phyloP scores from a whole-genome alignment of 2,329 filamentous ascomycete species.

The Monosporascus cannonballus region DNA sequence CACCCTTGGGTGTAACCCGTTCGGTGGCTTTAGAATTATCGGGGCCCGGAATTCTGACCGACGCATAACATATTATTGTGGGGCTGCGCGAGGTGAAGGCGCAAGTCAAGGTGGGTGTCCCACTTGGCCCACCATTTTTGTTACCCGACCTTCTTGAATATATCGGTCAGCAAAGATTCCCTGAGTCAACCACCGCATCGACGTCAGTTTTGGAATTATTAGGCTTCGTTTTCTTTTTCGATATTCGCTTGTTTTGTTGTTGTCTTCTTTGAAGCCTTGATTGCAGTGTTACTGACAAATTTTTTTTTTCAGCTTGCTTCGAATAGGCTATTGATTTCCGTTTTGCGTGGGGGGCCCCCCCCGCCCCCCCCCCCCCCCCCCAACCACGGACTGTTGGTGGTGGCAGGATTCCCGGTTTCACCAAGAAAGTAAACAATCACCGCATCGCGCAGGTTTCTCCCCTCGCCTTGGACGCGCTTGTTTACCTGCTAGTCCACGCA shows the following conservation, averaged over 20 bases:
- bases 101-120: too few species aligned
- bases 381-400: too few species aligned
- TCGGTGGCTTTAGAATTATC: not conserved
- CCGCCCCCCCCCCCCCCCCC: too few species aligned
- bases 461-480: not conserved
- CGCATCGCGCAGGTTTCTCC: not conserved
- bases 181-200: not conserved
- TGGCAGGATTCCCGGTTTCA: not conserved
- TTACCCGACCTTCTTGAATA: not conserved
- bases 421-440: not conserved
- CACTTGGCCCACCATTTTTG: not conserved
- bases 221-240: not conserved
- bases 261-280: not conserved
- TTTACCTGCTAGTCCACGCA: not conserved
- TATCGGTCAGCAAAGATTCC: too few species aligned
- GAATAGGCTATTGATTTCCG: not conserved
- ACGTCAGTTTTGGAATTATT: not conserved
- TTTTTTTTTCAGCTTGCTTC: not conserved
- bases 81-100: too few species aligned
- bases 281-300: not conserved
- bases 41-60: not conserved
- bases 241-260: not conserved
- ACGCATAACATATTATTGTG: not conserved
- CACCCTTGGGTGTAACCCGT: not conserved
- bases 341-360: too few species aligned